Base-by-base conservation (phyloP, 495 filamentous ascomycete genomes). In the Lophium mytilinum region DNA sequence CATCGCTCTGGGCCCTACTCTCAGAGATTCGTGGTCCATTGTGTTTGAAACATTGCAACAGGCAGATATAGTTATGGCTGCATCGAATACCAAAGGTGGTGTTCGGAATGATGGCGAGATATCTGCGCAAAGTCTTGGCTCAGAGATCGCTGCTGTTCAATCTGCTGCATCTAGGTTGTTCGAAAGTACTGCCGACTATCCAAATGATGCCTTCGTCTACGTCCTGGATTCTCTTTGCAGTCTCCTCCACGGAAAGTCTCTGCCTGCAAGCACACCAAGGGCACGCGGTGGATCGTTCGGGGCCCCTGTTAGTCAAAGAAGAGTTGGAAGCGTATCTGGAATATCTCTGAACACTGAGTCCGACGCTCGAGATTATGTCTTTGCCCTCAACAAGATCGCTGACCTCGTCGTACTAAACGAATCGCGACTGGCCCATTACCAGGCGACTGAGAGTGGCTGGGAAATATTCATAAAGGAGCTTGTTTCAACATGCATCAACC, bases 1-100 rank as follows among this genome's bases (percentile, higher is more conserved):
- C 3, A 98, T 97, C 66, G 94, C 93, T 39, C 73, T 98, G 7
- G 93, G 93, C 0, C 89, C 93, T 6, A 92, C 88, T 4, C 74
- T 98, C 15, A 85, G 86, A 34, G 76, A 77, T 15, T 87, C 91
- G 21, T 97, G 92, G 89, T 82, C 82, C 1, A 96, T 98, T 53
- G 73, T 97, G 17, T 75, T 97, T 1, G 91, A 96, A 60, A 94
- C 90, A 0, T 75, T 97, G 5, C 88, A 95, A 62, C 87, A 95
- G 68, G 91, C 90, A 7, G 92, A 95, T 65, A 80, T 92, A 47
- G 80, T 96, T 12, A 77, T 96, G 50, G 88, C 87, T 49, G 75
- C 79, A 14, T 75, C 78, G 0, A 72, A 55, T 17, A 49, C 49
- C 17, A 60, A 63, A 51, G 50, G 50, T 33, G 52, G 52, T 17